Evolutionary conservation across 2,329 filamentous ascomycete species (phyloP), one percentile per base, ranked within the genome.

Genomic region (Botrytis fabae): DNA sequence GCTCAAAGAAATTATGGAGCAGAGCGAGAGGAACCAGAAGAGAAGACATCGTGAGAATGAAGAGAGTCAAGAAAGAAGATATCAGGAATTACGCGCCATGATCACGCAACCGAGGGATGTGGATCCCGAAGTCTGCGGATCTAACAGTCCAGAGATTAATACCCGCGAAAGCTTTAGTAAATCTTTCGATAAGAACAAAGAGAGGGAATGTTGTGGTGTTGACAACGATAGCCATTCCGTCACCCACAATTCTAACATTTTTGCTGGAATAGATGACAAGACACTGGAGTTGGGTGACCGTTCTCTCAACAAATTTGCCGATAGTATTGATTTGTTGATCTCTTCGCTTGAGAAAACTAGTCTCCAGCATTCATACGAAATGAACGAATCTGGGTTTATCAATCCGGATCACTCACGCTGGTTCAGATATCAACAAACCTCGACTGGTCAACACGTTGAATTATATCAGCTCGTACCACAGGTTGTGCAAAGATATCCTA

Each of bases 341-440:
- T 14, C 12, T 38, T 25, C 22, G 38, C 20, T 61, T 2, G 32
- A 61, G 9, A 25, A 25, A 1, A 61, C 2, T 14, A 8, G 59
- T 61, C 8, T 61, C 20, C 10, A n/a, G 59, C 0, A 5, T 1
- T 10, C 35, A 6, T 3, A 25, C 20, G 59, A 32, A 9, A 20
- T 1, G 5, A 16, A n/a, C 3, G 0, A n/a, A 6, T 1, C 0
- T 12, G 7, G 16, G n/a, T 18, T 12, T 4, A 9, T 9, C 25
- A 62, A 62, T 10, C 14, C 38, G 16, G 60, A 42, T 28, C 38
- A 20, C 38, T 62, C 25, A 28, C 38, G 38, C 38, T 62, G 38
- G 38, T 62, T 62, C 2, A 7, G 14, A 42, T n/a, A 40, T n/a
- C 20, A 8, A 22, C 35, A 61, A 14, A 61, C 25, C 38, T 22